Evolutionary conservation across 768 basidiomycete genomes (phyloP), one percentile per base, ranked within the genome.

Genomic region (Tubosaeta sp.): DNA sequence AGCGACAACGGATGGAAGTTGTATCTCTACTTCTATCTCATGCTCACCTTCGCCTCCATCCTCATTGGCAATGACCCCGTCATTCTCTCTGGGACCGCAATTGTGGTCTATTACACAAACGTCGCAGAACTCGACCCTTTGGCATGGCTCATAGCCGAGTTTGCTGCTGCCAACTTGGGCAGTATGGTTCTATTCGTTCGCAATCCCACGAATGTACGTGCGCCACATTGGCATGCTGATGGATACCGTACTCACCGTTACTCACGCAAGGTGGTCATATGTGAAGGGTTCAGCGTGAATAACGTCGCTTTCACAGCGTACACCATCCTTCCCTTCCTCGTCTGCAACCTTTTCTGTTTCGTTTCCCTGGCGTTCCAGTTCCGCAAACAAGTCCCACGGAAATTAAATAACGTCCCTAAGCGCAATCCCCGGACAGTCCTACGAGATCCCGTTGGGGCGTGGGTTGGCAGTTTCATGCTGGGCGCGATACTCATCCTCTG

Each of bases 11-110:
- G 89, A n/a, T 75, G 76, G 59, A 82, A 71, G 44, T 76, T 95
- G 0, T 94, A 85, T 68, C 65, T 87, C 31, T 86, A 86, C 57
- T 87, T 97, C 66, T 97, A 92, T 66, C 34, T 84, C 54, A 83
- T 97, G 76, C 84, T 95, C 64, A 85, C 89, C 12, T 64, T 80
- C 13, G 75, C 85, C 54, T 93, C 91, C 38, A 75, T 88, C 41
- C 59, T 94, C 1, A 75, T 97, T n/a, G 95, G 94, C 6, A 97
- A 97, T 62, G 92, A 97, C 69, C 95, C 95, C 0, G 82, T 98
- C 65, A 90, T 97, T 52, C 79, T 97, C 44, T 91, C 88, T 12
- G 94, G 93, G 2, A 95, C 94, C 0, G 85, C 86, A 0, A 97
- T 97, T 67, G 71, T 97, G 31, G 87, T 85, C 6, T 97, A 97